Percentiles rank a stretch among this genome's conserved stretches.
Evolutionary conservation across 2,329 filamentous ascomycete species (phyloP).

Genomic region (Polychaeton citri): DNA sequence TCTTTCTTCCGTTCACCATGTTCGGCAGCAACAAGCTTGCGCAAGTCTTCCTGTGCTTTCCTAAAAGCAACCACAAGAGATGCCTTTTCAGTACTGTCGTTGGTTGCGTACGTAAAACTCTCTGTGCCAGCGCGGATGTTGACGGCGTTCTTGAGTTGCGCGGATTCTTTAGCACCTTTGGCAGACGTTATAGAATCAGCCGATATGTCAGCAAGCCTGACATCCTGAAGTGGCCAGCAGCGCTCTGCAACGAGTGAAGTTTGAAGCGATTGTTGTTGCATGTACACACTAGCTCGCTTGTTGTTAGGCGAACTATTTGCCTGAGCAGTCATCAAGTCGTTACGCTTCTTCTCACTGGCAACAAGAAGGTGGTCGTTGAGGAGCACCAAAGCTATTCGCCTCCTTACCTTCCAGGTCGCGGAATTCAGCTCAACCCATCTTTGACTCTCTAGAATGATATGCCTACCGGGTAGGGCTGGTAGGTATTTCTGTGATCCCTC

Average conservation of each 20-base stretch:
- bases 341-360: constrained; percentile 84
- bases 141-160: constrained; percentile 60
- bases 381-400: constrained; percentile 81
- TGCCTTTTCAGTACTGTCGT: constrained; percentile 60
- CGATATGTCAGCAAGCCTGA: constrained; percentile 81
- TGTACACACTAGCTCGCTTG: constrained; percentile 18
- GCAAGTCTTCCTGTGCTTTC: constrained; percentile 82
- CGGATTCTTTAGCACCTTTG: constrained; percentile 34
- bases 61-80: constrained; percentile 77
- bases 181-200: constrained; percentile 17
- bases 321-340: constrained; percentile 35
- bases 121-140: constrained; percentile 82
- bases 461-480: constrained; percentile 77
- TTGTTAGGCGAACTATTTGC: constrained; percentile 11
- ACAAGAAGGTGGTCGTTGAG: constrained; percentile 90
- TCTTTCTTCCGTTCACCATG: constrained; percentile 70
- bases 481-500: constrained; percentile 96
- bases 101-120: constrained; percentile 84
- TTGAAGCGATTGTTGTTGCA: constrained; percentile 30
- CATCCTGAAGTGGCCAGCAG: constrained; percentile 87
- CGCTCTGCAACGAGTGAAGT: constrained; percentile 77
- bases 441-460: constrained; percentile 84
- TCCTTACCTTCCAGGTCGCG: constrained; percentile 85
- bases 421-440: constrained; percentile 95
- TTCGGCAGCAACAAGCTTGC: constrained; percentile 72